phyloP scores from a whole-genome alignment of 164 flowering plant genomes.

The Amborella trichopoda region DNA sequence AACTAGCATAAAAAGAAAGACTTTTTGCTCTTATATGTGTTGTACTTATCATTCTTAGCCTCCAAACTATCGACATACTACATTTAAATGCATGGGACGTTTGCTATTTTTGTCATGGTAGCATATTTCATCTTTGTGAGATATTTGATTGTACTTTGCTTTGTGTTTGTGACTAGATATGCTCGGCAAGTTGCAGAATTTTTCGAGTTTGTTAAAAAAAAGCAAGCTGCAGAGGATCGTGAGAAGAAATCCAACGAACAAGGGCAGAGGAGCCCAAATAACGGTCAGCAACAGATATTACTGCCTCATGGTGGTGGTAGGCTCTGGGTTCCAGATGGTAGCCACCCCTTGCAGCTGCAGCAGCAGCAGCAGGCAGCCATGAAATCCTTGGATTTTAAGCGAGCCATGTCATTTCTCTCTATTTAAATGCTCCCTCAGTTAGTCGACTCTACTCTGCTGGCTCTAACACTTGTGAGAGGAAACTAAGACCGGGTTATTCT shows the following conservation, averaged over 20 bases:
- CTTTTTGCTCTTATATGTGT: too few species aligned
- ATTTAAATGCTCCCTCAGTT: constrained; percentile 26
- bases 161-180: constrained; percentile 39
- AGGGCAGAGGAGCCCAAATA: constrained; percentile 11
- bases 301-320: constrained; percentile 42
- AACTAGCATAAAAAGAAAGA: too few species aligned
- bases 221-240: too few species aligned
- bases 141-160: not conserved
- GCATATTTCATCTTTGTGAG: too few species aligned
- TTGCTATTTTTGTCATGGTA: too few species aligned
- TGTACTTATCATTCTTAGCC: too few species aligned
- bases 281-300: constrained; percentile 22
- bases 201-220: constrained; percentile 86
- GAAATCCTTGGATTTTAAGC: constrained; percentile 45
- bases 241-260: constrained; percentile 24
- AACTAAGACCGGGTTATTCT: too few species aligned
- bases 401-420: constrained; percentile 62
- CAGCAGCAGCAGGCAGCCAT: constrained; percentile 31
- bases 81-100: too few species aligned
- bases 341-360: constrained; percentile 44
- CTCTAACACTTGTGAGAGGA: too few species aligned
- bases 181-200: constrained; percentile 95
- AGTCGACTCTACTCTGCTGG: too few species aligned
- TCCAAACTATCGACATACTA: too few species aligned
- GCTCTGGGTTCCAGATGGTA: constrained; percentile 51